Evolutionary conservation across 164 flowering plant species (phyloP), one percentile per base, ranked within the genome.

Genomic region (Umbellularia californica): DNA sequence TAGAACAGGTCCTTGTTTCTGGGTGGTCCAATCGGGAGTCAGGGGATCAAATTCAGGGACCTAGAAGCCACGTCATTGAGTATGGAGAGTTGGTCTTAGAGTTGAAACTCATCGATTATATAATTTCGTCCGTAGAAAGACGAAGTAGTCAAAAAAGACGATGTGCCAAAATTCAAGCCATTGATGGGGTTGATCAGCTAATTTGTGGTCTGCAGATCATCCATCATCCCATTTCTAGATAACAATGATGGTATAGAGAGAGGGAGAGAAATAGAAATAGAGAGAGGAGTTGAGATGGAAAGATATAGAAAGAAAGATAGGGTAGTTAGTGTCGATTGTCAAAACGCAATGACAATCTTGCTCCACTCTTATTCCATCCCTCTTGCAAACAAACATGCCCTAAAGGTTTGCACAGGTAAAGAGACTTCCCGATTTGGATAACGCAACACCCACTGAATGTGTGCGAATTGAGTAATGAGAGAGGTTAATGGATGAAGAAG

Each of bases 11-110:
- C 86, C 2, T 78, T 78, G 33, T 28, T 66, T 67, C 77, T 81
- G 10, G 85, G 60, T 0, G 83, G 69, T 0, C 74, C 74, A 62
- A 17, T 27, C 0, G 64, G 68, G 60, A 70, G 28, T 20, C 17
- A 24, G 33, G 22, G 69, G 25, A 50, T 24, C 1, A 47, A 63
- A 58, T 58, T 60, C 28, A 69, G 55, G 17, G 51, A 24, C 5
- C 63, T 58, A 2, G 71, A 58, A 12, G 67, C 47, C 3, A 7
- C n/a, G 35, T 90, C 88, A 65, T 83, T 81, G 35, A 90, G 81
- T 67, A 90, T 87, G 6, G 90, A 82, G 35, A 87, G 77, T 67
- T 86, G 89, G 24, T 88, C 89, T 24, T 80, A 85, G 1, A 88
- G 77, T 62, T 82, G 88, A 4, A 79, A 81, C 2, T 90, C 91